These are phyloP conservation scores for Sphenostylis stenocarpa DNA, from an alignment of 306 rosid genomes.

Conservation along the genomic window DNA sequence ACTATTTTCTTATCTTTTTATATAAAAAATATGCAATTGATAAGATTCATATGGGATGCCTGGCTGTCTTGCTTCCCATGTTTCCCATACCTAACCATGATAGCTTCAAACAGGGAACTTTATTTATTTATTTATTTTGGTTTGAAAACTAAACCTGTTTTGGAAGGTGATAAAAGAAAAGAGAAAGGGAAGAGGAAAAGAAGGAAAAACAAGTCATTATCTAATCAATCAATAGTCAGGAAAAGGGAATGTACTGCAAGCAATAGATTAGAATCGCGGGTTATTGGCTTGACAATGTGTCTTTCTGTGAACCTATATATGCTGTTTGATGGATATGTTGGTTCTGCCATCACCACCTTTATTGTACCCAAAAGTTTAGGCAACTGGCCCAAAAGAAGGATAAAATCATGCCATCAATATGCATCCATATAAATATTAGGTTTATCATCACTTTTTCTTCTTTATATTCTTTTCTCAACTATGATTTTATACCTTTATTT, in stretches of 20 bases:
- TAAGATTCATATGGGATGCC: background rate
- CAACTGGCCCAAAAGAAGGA: conserved; percentile 49
- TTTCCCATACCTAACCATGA: background rate
- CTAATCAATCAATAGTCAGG: conserved; percentile 39
- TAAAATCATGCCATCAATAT: conserved; percentile 38
- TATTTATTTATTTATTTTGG: no score
- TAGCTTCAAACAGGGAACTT: background rate
- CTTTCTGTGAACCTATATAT: conserved; percentile 42
- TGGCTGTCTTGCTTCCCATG: conserved; percentile 6
- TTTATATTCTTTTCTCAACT: background rate
- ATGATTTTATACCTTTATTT: background rate
- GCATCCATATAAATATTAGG: background rate
- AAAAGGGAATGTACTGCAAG: conserved; percentile 43
- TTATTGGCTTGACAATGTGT: conserved; percentile 41
- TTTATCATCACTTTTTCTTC: background rate
- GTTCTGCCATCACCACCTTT: conserved; percentile 29
- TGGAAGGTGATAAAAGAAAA: background rate
- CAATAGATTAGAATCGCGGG: conserved; percentile 45
- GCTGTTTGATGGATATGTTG: conserved; percentile 25
- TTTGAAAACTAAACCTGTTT: background rate
- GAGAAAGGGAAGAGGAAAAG: background rate
- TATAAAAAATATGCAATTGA: background rate
- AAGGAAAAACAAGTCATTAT: conserved; percentile 3
- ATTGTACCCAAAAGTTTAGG: conserved; percentile 51
- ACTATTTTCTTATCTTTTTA: background rate